These are phyloP conservation scores for Tetradesmus lagerheimii DNA, from an alignment of 139 green algal genomes.

Conservation along the genomic window DNA sequence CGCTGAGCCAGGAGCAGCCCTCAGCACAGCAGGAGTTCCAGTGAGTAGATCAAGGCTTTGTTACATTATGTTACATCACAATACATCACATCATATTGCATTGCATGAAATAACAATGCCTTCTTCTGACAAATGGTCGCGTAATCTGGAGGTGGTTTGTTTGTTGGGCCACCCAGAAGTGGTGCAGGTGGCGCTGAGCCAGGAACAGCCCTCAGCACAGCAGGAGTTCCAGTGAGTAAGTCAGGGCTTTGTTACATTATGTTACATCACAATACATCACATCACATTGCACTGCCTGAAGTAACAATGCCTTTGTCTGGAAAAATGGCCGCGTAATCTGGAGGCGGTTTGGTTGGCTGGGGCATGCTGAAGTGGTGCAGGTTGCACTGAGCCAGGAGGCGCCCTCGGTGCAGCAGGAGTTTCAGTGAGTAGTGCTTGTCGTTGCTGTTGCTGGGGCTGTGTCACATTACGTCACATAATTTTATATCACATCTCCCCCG, in stretches of 20 bases:
- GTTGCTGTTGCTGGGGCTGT: too few species aligned
- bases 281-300: too few species aligned
- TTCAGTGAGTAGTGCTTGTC: conserved; percentile 40
- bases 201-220: background rate
- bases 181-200: conserved; percentile 66
- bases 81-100: too few species aligned
- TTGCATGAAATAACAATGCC: too few species aligned
- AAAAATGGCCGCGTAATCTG: too few species aligned
- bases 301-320: too few species aligned
- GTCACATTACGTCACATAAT: background rate
- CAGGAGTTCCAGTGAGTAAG: conserved; percentile 41
- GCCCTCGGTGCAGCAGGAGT: conserved; percentile 26
- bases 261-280: background rate
- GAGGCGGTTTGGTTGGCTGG: too few species aligned
- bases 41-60: background rate
- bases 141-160: too few species aligned
- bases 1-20: conserved; percentile 46
- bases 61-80: background rate
- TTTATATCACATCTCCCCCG: too few species aligned
- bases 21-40: conserved; percentile 42
- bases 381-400: conserved; percentile 59
- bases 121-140: too few species aligned
- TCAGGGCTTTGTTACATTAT: background rate
- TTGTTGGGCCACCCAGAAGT: too few species aligned
- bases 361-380: too few species aligned